Evolutionary conservation across 495 filamentous ascomycete genomes (phyloP), one percentile per base, ranked within the genome.

Genomic region (Achaetomiella virescens): DNA sequence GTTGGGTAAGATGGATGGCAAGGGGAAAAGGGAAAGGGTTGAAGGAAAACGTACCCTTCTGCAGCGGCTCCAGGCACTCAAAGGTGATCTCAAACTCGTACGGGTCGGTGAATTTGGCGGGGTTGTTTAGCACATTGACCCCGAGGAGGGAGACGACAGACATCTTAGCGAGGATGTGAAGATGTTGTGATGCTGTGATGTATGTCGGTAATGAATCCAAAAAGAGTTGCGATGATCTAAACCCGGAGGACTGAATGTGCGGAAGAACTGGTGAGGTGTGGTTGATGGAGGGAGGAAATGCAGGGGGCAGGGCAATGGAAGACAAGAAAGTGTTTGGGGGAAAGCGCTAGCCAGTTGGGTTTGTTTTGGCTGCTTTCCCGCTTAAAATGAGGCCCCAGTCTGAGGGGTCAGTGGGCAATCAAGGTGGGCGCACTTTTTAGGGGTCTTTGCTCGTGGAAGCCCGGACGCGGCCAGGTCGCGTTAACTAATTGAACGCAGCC

Each of bases 31-130:
- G 36, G 40, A 38, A 17, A 18, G 24, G 17, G 18, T 9, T 29
- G 33, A n/a, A 10, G 20, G 10, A 17, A 51, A 36, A 59, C 66
- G 51, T 68, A 92, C 91, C 91, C 73, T 97, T 95, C 69, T 92
- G 88, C 22, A 98, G 81, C 51, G 69, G 66, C 75, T 98, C 93
- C 17, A 97, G 82, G 68, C 92, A 97, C 74, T 97, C 95, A 57
- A 98, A 98, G 21, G 93, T 98, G 70, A 98, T 97, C 71, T 98
- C 95, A 52, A 98, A 96, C 70, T 90, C 82, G 69, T 97, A 98
- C 29, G 89, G 81, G 60, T 87, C 86, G 48, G 80, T 84, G 75
- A 97, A 97, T 48, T 84, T 78, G 58, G 93, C 91, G 57, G 93
- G 93, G 74, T 98, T 98, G 81, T 97, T 97, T 66, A 90, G 77